A percentile compares a stretch with the other conserved stretches of the same genome.
phyloP scores from a whole-genome alignment of 208 protist species.

The Trypanosoma vivax region DNA sequence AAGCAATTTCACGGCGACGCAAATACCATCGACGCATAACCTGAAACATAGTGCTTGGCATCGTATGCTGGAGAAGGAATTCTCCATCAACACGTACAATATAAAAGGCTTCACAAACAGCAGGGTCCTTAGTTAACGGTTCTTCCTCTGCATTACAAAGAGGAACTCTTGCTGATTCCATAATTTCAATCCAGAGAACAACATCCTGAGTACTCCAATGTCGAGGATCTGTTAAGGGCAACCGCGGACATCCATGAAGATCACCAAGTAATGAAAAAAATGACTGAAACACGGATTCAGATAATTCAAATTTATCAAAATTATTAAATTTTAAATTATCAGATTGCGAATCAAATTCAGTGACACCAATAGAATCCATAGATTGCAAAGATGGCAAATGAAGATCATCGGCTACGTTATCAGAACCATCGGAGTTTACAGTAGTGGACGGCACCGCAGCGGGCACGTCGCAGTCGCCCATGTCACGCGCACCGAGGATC shows the following conservation, averaged over 20 bases:
- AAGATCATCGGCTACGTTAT: no score
- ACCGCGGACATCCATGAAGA: slow-evolving; percentile 31
- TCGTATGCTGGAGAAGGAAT: slow-evolving; percentile 59
- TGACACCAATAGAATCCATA: no score
- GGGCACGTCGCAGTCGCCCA: background rate
- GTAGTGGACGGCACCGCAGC: no score
- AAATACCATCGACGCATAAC: slow-evolving; percentile 78
- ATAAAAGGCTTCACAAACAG: slow-evolving; percentile 60
- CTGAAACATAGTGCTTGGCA: slow-evolving; percentile 60
- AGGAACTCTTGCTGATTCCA: slow-evolving; percentile 20
- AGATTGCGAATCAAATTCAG: no score
- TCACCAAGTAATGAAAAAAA: slow-evolving; percentile 24
- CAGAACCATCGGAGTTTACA: no score
- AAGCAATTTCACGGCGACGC: slow-evolving; percentile 38
- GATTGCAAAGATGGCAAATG: no score
- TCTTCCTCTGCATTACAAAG: background rate
- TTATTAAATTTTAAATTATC: no score
- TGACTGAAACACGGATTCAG: slow-evolving; percentile 3
- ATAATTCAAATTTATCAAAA: background rate
- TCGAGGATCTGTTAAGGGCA: slow-evolving; percentile 57
- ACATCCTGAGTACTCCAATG: slow-evolving; percentile 64
- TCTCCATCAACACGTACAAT: slow-evolving; percentile 53
- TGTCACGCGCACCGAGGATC: slow-evolving; percentile 21
- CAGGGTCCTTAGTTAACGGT: slow-evolving; percentile 44
- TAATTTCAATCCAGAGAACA: slow-evolving; percentile 35